Conservation (phyloP, 805 yeast species). For the Spathaspora girioi region DNA sequence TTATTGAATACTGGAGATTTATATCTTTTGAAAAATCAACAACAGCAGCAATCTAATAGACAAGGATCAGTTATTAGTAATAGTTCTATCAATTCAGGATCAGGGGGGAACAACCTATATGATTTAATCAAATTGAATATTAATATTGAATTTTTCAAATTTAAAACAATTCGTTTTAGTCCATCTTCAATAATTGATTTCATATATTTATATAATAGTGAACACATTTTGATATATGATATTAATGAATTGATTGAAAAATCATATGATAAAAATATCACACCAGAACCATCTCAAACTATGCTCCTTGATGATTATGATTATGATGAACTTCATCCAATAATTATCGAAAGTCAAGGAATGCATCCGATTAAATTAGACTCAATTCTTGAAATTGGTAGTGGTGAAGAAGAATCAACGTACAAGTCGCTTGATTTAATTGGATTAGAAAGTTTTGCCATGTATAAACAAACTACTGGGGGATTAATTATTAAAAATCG, state of each 20-base stretch:
- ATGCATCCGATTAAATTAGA: slow-evolving; percentile 23
- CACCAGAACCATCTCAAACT: slow-evolving; percentile 8
- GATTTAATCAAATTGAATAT: slow-evolving; percentile 28
- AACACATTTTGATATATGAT: slow-evolving; percentile 26
- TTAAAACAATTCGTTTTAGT: slow-evolving; percentile 18
- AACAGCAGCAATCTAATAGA: background rate
- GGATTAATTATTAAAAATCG: slow-evolving; percentile 28
- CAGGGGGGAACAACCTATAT: slow-evolving; percentile 21
- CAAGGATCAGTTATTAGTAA: slow-evolving; percentile 7
- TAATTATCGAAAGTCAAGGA: slow-evolving; percentile 21
- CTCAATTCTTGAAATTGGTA: slow-evolving; percentile 2
- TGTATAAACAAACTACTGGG: slow-evolving; percentile 18
- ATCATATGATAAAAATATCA: slow-evolving; percentile 4
- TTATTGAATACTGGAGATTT: slow-evolving; percentile 37
- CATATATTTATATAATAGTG: slow-evolving; percentile 37
- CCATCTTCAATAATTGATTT: slow-evolving; percentile 6
- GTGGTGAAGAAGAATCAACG: slow-evolving; percentile 1
- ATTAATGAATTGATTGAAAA: slow-evolving; percentile 16
- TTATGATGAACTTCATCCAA: slow-evolving; percentile 21
- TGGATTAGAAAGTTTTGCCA: slow-evolving; percentile 37
- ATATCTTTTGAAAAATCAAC: slow-evolving; percentile 32
- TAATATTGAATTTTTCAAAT: slow-evolving; percentile 30
- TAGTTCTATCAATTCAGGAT: slow-evolving; percentile 6
- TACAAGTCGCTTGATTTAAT: slow-evolving; percentile 34
- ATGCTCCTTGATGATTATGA: slow-evolving; percentile 11